Evolutionary conservation across 2,329 filamentous ascomycete genomes (phyloP), one percentile per base, ranked within the genome.

Genomic region (Blumeria hordei): DNA sequence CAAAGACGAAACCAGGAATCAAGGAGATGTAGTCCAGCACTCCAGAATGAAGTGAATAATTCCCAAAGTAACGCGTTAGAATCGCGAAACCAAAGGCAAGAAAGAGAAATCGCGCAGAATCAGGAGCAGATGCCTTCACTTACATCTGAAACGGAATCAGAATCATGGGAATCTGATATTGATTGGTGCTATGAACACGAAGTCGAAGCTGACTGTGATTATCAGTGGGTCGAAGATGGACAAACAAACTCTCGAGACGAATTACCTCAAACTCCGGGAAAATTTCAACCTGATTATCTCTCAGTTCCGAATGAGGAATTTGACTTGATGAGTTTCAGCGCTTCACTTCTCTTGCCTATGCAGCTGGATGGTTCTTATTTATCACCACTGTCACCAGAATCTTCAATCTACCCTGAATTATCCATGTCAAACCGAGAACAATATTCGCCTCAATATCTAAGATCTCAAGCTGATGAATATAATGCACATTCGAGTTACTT

Each of bases 131-230:
- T 16, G 3, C 10, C 14, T 43, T 43, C 39, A 43, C 14, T 43
- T 16, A n/a, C 14, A n/a, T 43, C 39, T 6, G 39, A 43, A 6
- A n/a, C 18, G 18, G 39, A 43, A 16, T n/a, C 58, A 39, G 60
- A 79, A 50, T 66, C 69, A 60, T 83, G 80, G 80, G 80, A 83
- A 61, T 78, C 81, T 54, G 78, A 78, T 58, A 82, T 83, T 58
- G 80, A 83, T 62, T 83, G 81, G 65, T 81, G 77, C 62, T 83
- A 83, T 62, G 78, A 82, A 59, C 76, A 83, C 60, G 79, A 78
- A 59, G 77, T 74, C 11, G 80, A 83, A 64, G 79, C 78, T 7
- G 71, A 81, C 64, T 82, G 77, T 62, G 74, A 82, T 58, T 82
- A 80, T 60, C 74, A 78, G 47, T 82, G 78, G 78, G 76, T 79